These are phyloP conservation scores for Starmerella bacillaris DNA, from an alignment of 805 yeast genomes.

Conservation along the genomic window DNA sequence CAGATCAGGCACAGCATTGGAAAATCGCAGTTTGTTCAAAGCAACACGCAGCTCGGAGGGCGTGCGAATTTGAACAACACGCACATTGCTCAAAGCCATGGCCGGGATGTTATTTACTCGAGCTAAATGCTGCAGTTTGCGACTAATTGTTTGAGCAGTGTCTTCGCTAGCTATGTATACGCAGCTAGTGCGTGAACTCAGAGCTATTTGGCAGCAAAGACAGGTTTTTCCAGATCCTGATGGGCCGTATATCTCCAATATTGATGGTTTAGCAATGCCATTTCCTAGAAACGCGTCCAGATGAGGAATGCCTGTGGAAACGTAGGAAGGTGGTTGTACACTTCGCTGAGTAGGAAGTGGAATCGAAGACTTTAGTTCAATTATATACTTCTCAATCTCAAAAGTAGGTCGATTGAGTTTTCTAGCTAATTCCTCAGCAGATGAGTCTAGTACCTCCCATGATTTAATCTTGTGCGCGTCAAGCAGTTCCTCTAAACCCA, in stretches of 20 bases:
- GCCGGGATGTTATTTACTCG: background rate
- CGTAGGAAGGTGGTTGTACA: conserved; percentile 1
- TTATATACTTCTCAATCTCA: too few relatives aligned
- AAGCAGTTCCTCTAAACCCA: background rate
- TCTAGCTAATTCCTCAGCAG: conserved; percentile 4
- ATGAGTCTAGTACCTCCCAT: conserved; percentile 8
- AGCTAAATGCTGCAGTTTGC: conserved; percentile 15
- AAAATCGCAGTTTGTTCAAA: background rate
- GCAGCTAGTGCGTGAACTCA: conserved; percentile 40
- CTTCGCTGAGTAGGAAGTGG: conserved; percentile 3
- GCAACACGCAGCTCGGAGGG: conserved; percentile 5
- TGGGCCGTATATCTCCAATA: conserved; percentile 69
- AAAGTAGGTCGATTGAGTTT: conserved; percentile 4
- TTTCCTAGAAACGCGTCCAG: conserved; percentile 37
- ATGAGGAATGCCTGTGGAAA: conserved; percentile 31
- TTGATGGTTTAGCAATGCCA: conserved; percentile 36
- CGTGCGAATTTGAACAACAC: conserved; percentile 2
- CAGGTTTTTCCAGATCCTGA: conserved; percentile 82
- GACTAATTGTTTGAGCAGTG: conserved; percentile 36
- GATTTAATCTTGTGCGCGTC: too few relatives aligned
- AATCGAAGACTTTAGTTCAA: too few relatives aligned
- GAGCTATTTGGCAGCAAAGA: conserved; percentile 45
- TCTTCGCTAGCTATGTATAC: conserved; percentile 71
- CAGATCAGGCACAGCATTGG: conserved; percentile 20
- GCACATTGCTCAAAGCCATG: background rate